Evolutionary conservation across 768 basidiomycete genomes (phyloP).

Genomic region (Boletus eberwhitei): DNA sequence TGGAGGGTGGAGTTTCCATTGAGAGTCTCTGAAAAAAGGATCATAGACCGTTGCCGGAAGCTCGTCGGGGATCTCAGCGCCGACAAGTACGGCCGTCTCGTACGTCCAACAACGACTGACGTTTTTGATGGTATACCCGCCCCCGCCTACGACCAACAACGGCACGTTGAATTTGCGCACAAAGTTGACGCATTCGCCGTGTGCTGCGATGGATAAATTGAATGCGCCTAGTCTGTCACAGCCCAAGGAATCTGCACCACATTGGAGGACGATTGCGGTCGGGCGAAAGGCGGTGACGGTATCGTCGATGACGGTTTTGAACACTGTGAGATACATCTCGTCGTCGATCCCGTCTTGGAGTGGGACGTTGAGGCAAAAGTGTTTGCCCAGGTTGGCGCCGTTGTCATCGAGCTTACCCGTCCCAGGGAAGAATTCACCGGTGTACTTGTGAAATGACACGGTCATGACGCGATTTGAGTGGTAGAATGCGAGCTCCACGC

Average conservation of each 20-base stretch:
- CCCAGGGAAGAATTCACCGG: slow-evolving; percentile 96
- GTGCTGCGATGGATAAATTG: slow-evolving; percentile 95
- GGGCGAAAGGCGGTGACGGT: slow-evolving; percentile 88
- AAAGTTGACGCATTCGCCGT: slow-evolving; percentile 97
- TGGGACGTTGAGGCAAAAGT: slow-evolving; percentile 94
- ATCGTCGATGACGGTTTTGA: slow-evolving; percentile 95
- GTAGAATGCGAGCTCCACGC: slow-evolving; percentile 97
- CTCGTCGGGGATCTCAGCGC: slow-evolving; percentile 76
- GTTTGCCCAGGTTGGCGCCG: slow-evolving; percentile 81
- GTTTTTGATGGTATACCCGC: slow-evolving; percentile 95
- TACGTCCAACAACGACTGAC: slow-evolving; percentile 99
- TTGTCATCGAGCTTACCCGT: slow-evolving; percentile 96
- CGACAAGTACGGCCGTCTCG: slow-evolving; percentile 92
- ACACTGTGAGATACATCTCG: slow-evolving; percentile 91
- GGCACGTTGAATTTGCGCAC: slow-evolving; percentile 92
- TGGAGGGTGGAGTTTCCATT: slow-evolving; percentile 92
- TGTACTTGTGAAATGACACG: slow-evolving; percentile 99
- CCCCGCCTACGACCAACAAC: slow-evolving; percentile 88
- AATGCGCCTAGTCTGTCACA: slow-evolving; percentile 95
- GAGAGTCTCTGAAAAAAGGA: slow-evolving; percentile 85
- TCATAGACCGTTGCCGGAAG: slow-evolving; percentile 90
- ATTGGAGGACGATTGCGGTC: slow-evolving; percentile 89
- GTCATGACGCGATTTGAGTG: slow-evolving; percentile 98
- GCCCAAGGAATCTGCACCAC: slow-evolving; percentile 94
- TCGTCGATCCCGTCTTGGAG: slow-evolving; percentile 96